Percentiles rank a stretch among this genome's conserved stretches.
Conservation (phyloP, 768 basidiomycete species). For the Asterophora lycoperdoides region DNA sequence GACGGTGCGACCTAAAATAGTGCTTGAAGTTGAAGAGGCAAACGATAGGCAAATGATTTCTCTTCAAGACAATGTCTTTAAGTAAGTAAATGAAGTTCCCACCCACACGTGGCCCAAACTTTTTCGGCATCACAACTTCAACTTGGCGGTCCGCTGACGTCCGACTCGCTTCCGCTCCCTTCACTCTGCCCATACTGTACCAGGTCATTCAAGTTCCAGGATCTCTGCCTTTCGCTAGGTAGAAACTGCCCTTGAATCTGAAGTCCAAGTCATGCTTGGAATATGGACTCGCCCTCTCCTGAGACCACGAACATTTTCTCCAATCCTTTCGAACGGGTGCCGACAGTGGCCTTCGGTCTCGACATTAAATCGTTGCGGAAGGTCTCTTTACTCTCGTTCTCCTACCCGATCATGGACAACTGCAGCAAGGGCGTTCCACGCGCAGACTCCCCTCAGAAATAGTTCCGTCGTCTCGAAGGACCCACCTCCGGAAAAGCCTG, state of each 20-base stretch:
- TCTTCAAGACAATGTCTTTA: too few relatives aligned
- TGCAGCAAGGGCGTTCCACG: constrained; percentile 8
- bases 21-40: too few relatives aligned
- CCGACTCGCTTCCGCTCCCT: not conserved
- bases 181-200: too few relatives aligned
- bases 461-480: constrained; percentile 1
- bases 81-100: too few relatives aligned
- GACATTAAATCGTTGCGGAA: not conserved
- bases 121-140: constrained; percentile 1
- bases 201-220: constrained; percentile 1
- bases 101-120: constrained; percentile 6
- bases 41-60: too few relatives aligned
- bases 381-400: not conserved
- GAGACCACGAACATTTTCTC: constrained; percentile 5
- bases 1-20: too few relatives aligned
- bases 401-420: not conserved
- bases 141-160: constrained; percentile 1
- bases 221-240: constrained; percentile 9
- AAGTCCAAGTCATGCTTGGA: constrained; percentile 11
- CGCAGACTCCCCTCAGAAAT: constrained; percentile 6
- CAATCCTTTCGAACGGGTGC: constrained; percentile 5
- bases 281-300: constrained; percentile 12
- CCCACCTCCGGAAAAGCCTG: not conserved
- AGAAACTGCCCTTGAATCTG: constrained; percentile 6
- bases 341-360: constrained; percentile 1